Evolutionary conservation across 108 stramenopile genomes (phyloP).

Genomic region (Cyclotella atomus): DNA sequence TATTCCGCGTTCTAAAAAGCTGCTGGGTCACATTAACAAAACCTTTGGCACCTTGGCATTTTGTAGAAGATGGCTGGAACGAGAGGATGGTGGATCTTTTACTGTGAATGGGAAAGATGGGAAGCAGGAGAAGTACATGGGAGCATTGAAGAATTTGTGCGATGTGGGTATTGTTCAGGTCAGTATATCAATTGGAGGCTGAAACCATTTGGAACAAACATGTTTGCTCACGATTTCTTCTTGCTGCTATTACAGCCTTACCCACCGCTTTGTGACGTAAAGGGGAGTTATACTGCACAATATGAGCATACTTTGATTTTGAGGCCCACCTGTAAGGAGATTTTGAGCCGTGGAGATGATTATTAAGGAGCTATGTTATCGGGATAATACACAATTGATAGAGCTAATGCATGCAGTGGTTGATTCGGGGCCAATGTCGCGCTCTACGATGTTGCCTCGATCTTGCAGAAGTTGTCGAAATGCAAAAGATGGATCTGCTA

Average conservation of each 20-base stretch:
- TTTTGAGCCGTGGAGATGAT: slow-evolving; percentile 97
- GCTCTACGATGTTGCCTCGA: too few relatives aligned
- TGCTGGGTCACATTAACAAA: slow-evolving; percentile 97
- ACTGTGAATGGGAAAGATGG: slow-evolving; percentile 87
- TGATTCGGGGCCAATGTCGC: too few relatives aligned
- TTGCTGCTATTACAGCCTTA: slow-evolving; percentile 95
- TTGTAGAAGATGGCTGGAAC: slow-evolving; percentile 98
- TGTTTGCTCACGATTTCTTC: too few relatives aligned
- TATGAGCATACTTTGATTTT: slow-evolving; percentile 98
- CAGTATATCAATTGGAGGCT: too few relatives aligned
- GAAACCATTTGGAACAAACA: too few relatives aligned
- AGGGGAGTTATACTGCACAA: slow-evolving; percentile 97
- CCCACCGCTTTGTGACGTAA: slow-evolving; percentile 96
- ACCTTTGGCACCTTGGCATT: slow-evolving; percentile 99
- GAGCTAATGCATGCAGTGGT: too few relatives aligned
- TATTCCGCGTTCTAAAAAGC: slow-evolving; percentile 87
- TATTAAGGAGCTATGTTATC: too few relatives aligned
- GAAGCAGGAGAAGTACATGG: slow-evolving; percentile 97
- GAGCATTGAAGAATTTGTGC: slow-evolving; percentile 97
- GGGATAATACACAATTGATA: too few relatives aligned
- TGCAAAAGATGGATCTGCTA: too few relatives aligned
- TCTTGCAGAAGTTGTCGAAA: too few relatives aligned
- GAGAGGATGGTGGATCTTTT: slow-evolving; percentile 93
- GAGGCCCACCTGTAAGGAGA: slow-evolving; percentile 97
- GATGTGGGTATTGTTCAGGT: slow-evolving; percentile 96